Percentiles rank a stretch among this genome's conserved stretches.
Evolutionary conservation across 495 filamentous ascomycete species (phyloP).

Genomic region (Penicillium diatomitis): DNA sequence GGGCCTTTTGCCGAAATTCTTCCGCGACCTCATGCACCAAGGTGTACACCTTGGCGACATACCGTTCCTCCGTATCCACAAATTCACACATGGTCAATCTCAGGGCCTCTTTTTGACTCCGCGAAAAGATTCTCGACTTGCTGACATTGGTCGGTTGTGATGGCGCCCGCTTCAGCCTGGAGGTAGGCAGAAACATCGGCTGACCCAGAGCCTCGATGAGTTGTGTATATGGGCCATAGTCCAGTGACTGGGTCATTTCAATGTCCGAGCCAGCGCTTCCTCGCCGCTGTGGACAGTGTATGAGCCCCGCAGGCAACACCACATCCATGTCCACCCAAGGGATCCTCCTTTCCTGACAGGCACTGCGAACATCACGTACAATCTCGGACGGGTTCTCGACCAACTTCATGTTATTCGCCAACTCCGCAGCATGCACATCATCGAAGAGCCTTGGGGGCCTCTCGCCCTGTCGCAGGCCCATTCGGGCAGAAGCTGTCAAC

Average conservation of each 20-base stretch:
- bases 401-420: constrained; percentile 73
- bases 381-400: constrained; percentile 66
- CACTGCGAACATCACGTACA: constrained; percentile 57
- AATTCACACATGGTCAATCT: constrained; percentile 86
- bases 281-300: constrained; percentile 35
- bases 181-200: constrained; percentile 77
- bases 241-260: constrained; percentile 49
- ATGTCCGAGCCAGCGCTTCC: constrained; percentile 33
- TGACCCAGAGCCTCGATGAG: constrained; percentile 72
- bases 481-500: constrained; percentile 27
- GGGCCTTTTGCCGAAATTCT: constrained; percentile 63
- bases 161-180: constrained; percentile 75
- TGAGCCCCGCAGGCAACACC: constrained; percentile 66
- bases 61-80: constrained; percentile 88
- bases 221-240: constrained; percentile 66
- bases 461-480: constrained; percentile 19
- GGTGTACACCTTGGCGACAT: constrained; percentile 76
- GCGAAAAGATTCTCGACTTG: constrained; percentile 60
- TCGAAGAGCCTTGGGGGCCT: constrained; percentile 62
- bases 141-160: constrained; percentile 75
- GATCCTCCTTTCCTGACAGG: constrained; percentile 67
- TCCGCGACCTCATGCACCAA: constrained; percentile 66
- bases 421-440: constrained; percentile 84
- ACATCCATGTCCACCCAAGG: constrained; percentile 85
- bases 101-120: constrained; percentile 72